Evolutionary conservation across 2,329 filamentous ascomycete species (phyloP), one percentile per base, ranked within the genome.

Genomic region (Colletotrichum shisoi): DNA sequence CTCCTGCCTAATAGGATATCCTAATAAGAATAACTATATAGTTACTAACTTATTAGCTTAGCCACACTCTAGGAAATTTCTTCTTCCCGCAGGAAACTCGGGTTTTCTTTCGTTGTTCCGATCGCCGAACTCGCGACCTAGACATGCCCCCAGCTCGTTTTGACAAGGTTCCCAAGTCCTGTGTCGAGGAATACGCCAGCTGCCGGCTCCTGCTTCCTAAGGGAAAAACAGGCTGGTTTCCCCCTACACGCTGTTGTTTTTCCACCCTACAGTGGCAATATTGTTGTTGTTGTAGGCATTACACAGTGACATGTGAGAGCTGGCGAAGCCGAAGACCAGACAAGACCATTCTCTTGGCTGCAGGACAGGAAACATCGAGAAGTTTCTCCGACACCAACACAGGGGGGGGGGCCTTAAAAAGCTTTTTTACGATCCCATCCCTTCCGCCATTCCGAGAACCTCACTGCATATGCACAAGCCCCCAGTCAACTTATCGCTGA

Each of bases 291-390:
- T 24, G 27, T 27, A 34, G 31, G 46, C 46, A n/a, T 17, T 52
- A 19, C 9, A 52, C 17, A 34, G 17, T 37, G 27, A n/a, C 15
- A 31, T 27, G 11, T 5, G 4, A 39, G 8, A 11, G n/a, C 31
- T 58, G 57, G 57, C 42, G 34, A 59, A 17, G 45, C 45, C 57
- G 57, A 59, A 59, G 57, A 51, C 57, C 31, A 39, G 45, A 49
- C 57, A 45, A n/a, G 17, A 42, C 57, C 45, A 42, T 31, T 13
- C 21, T 51, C 45, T 66, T 57, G 57, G 63, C 63, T 62, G 58
- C 62, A 65, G 54, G 51, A 27, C 4, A 56, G 49, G 48, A 51
- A 62, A 31, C 17, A 39, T 57, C 11, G 42, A 65, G 42, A 62
- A 21, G 19, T 40, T 60, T 42, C 31, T 37, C 3, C 34, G 19